Evolutionary conservation across 2,329 filamentous ascomycete species (phyloP).

Genomic region (Epichloe scottii): DNA sequence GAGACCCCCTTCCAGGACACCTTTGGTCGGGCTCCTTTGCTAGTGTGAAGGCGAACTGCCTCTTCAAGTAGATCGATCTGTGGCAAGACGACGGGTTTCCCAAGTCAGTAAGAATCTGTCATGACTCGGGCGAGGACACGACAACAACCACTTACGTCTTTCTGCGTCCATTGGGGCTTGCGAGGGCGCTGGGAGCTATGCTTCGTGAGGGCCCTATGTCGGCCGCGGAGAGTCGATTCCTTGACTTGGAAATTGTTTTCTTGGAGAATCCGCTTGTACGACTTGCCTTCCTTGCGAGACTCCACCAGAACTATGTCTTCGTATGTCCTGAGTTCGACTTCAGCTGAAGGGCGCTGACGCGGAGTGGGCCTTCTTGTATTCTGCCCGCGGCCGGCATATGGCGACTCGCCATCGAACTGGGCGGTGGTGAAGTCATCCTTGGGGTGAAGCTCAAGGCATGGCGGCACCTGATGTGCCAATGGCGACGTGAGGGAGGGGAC

Average conservation of each 20-base stretch:
- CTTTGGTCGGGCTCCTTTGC: conserved; percentile 30
- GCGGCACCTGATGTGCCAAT: too few relatives aligned
- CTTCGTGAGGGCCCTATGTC: conserved; percentile 54
- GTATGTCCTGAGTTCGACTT: not conserved
- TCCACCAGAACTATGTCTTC: conserved; percentile 37
- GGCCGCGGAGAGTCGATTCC: conserved; percentile 60
- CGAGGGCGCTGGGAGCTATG: conserved; percentile 47
- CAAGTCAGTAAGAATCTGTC: not conserved
- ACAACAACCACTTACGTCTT: conserved; percentile 42
- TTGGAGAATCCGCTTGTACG: conserved; percentile 51
- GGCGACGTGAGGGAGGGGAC: too few relatives aligned
- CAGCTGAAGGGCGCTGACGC: not conserved
- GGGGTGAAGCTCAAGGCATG: too few relatives aligned
- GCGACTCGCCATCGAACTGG: too few relatives aligned
- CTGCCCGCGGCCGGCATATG: too few relatives aligned
- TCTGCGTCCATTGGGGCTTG: conserved; percentile 49
- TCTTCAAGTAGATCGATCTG: conserved; percentile 33
- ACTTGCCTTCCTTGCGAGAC: conserved; percentile 42
- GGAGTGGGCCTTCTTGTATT: too few relatives aligned
- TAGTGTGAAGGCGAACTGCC: conserved; percentile 20
- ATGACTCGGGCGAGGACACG: conserved; percentile 8
- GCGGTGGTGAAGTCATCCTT: too few relatives aligned
- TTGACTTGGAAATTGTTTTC: conserved; percentile 46
- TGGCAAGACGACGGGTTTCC: not conserved
- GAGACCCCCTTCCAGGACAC: conserved; percentile 46